phyloP scores from a whole-genome alignment of 192 early-diverging fungal species.

The Backusella mclennaniae region DNA sequence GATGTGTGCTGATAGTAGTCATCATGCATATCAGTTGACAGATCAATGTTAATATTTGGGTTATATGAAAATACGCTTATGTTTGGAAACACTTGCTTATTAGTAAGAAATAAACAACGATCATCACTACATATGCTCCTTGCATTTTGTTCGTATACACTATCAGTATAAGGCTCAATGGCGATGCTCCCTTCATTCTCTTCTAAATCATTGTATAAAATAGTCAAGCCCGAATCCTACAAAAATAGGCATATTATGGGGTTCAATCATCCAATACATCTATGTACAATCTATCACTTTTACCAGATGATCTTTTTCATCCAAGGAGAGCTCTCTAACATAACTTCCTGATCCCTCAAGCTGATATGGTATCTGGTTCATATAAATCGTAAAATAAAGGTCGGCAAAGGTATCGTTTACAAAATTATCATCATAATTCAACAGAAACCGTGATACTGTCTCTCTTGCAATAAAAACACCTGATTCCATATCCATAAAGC shows the following conservation, averaged over 20 bases:
- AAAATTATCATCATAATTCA: slow-evolving; percentile 47
- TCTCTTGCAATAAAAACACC: slow-evolving; percentile 51
- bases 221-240: background rate
- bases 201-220: slow-evolving; percentile 1
- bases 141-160: slow-evolving; percentile 39
- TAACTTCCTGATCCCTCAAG: slow-evolving; percentile 28
- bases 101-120: slow-evolving; percentile 53
- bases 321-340: background rate
- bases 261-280: background rate
- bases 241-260: background rate
- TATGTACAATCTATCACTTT: background rate
- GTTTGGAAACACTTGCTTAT: slow-evolving; percentile 48
- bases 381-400: slow-evolving; percentile 53
- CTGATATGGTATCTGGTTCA: slow-evolving; percentile 56
- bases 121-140: slow-evolving; percentile 51
- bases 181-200: background rate
- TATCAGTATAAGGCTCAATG: slow-evolving; percentile 13
- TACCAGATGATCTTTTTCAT: slow-evolving; percentile 16
- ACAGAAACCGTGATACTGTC: slow-evolving; percentile 46
- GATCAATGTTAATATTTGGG: slow-evolving; percentile 50
- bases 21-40: slow-evolving; percentile 42
- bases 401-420: slow-evolving; percentile 52
- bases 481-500: slow-evolving; percentile 49
- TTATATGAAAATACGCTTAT: slow-evolving; percentile 44
- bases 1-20: slow-evolving; percentile 39